A percentile compares a stretch with the other conserved stretches of the same genome.
Evolutionary conservation across 495 filamentous ascomycete species (phyloP).

Genomic region (Collariella sp.): DNA sequence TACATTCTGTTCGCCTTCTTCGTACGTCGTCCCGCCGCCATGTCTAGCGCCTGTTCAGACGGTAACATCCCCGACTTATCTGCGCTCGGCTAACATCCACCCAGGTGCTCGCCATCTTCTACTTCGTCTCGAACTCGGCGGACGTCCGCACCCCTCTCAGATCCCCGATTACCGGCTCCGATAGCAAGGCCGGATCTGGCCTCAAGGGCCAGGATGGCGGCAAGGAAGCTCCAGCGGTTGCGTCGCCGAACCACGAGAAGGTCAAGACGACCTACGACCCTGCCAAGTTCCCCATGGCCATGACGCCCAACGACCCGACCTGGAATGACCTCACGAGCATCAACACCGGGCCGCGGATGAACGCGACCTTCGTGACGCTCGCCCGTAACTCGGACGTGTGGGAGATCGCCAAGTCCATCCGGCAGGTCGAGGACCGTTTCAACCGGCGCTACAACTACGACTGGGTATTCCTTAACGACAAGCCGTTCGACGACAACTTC

Average conservation of each 20-base stretch:
- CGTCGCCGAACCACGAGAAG: conserved; percentile 7
- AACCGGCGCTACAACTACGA: conserved; percentile 94
- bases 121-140: conserved; percentile 69
- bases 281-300: conserved; percentile 43
- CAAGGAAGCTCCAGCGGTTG: background rate
- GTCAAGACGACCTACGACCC: conserved; percentile 24
- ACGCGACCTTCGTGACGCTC: conserved; percentile 94
- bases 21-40: conserved; percentile 48
- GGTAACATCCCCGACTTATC: background rate
- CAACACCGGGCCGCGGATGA: conserved; percentile 61
- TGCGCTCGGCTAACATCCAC: conserved; percentile 9
- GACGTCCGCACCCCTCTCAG: conserved; percentile 16
- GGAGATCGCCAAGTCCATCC: conserved; percentile 93
- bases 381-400: conserved; percentile 89
- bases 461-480: conserved; percentile 97
- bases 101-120: conserved; percentile 66
- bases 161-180: background rate
- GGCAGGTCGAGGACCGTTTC: conserved; percentile 93
- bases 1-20: conserved; percentile 84
- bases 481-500: conserved; percentile 84
- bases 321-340: conserved; percentile 45
- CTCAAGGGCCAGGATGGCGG: background rate
- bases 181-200: background rate
- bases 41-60: too few relatives aligned
- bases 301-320: conserved; percentile 37